phyloP scores from a whole-genome alignment of 2,329 filamentous ascomycete genomes.

The Zopfia rhizophila region DNA sequence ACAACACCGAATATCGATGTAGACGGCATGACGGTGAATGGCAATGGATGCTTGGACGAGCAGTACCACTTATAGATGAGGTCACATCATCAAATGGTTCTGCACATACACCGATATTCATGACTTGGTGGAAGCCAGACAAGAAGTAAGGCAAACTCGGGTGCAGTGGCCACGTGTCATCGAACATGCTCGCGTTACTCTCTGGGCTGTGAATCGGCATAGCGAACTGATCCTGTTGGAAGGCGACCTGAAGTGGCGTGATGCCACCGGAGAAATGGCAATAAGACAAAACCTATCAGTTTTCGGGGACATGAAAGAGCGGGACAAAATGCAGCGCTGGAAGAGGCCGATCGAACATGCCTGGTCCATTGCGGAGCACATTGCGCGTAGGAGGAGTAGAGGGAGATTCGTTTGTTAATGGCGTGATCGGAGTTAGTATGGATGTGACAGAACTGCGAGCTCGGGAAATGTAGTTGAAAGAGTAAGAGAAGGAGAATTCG shows the following conservation, averaged over 20 bases:
- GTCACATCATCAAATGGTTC: constrained; percentile 80
- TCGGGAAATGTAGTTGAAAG: constrained; percentile 70
- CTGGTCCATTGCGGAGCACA: constrained; percentile 72
- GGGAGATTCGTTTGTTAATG: constrained; percentile 68
- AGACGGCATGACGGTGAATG: constrained; percentile 73
- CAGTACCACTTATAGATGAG: constrained; percentile 75
- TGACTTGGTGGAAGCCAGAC: constrained; percentile 75
- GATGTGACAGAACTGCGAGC: constrained; percentile 79
- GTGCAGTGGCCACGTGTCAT: constrained; percentile 79
- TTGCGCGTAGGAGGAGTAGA: constrained; percentile 63
- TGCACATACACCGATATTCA: constrained; percentile 84
- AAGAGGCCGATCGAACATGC: constrained; percentile 72
- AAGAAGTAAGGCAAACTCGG: constrained; percentile 72
- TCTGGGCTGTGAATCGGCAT: constrained; percentile 76
- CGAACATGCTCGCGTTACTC: constrained; percentile 77
- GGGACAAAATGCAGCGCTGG: constrained; percentile 54
- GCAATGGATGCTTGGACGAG: constrained; percentile 82
- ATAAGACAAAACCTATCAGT: constrained; percentile 70
- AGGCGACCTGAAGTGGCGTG: constrained; percentile 65
- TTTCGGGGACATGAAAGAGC: constrained; percentile 59
- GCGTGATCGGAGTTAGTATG: constrained; percentile 82
- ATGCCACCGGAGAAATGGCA: constrained; percentile 49
- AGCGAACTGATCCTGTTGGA: constrained; percentile 74
- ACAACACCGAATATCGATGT: constrained; percentile 76
- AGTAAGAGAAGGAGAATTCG: constrained; percentile 74